phyloP scores from a whole-genome alignment of 208 protist genomes.

The Giardia duodenalis region DNA sequence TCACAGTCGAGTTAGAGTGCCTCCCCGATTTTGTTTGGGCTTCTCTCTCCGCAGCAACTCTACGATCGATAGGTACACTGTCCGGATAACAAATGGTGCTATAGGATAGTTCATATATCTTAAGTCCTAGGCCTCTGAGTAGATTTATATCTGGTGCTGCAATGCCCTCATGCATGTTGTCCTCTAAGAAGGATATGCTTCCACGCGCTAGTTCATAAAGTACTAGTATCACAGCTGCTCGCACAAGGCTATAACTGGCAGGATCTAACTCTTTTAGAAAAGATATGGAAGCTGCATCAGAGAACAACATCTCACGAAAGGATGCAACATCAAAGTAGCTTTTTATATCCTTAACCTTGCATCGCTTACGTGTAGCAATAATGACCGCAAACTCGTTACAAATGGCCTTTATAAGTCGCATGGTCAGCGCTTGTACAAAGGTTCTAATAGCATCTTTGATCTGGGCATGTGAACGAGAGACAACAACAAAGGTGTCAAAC shows the following conservation, averaged over 20 bases:
- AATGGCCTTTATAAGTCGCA: neutral
- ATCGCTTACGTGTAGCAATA: neutral
- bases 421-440: neutral
- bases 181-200: neutral
- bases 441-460: neutral
- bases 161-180: neutral
- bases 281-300: neutral
- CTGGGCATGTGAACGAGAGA: neutral
- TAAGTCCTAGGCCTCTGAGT: neutral
- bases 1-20: neutral
- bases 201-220: neutral
- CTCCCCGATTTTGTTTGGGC: neutral
- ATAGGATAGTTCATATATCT: neutral
- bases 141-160: neutral
- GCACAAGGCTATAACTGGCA: neutral
- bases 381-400: neutral
- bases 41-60: neutral
- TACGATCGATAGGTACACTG: neutral
- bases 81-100: neutral
- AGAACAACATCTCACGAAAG: neutral
- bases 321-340: neutral
- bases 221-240: neutral
- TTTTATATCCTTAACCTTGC: neutral
- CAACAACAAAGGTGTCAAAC: neutral
- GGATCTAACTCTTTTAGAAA: neutral